Percentiles rank a stretch among this genome's conserved stretches.
Conservation (phyloP, 2,329 filamentous ascomycete species). For the Hymenoscyphus linearis region DNA sequence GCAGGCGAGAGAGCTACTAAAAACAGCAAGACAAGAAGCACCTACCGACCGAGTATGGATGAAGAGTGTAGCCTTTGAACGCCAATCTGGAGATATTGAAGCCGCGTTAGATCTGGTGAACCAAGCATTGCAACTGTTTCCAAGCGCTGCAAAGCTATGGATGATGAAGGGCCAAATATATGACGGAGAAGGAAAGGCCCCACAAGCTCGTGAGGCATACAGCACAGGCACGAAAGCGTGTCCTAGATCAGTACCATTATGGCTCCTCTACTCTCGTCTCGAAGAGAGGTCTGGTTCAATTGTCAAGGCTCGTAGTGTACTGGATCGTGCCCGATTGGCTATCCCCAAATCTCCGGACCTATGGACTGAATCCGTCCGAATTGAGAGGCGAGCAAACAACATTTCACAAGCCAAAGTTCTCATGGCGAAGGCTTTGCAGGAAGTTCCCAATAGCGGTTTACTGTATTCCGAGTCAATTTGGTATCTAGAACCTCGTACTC, state of each 20-base stretch:
- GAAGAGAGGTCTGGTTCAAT: slow-evolving; percentile 80
- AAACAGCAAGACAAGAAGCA: slow-evolving; percentile 78
- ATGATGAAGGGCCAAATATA: slow-evolving; percentile 99
- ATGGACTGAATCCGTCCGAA: slow-evolving; percentile 89
- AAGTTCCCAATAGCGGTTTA: slow-evolving; percentile 80
- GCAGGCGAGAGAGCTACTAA: slow-evolving; percentile 75
- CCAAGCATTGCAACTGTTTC: slow-evolving; percentile 81
- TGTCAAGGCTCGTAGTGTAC: slow-evolving; percentile 88
- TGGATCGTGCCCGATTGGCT: slow-evolving; percentile 84
- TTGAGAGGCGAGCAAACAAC: slow-evolving; percentile 86
- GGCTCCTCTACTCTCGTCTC: slow-evolving; percentile 81
- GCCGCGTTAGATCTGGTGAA: slow-evolving; percentile 82
- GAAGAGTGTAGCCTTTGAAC: slow-evolving; percentile 90
- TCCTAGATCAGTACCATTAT: slow-evolving; percentile 76
- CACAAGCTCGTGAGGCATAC: slow-evolving; percentile 86
- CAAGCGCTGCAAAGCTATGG: slow-evolving; percentile 82
- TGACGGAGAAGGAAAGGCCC: slow-evolving; percentile 70
- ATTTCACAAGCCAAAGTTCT: slow-evolving; percentile 77
- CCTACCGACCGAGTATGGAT: slow-evolving; percentile 97
- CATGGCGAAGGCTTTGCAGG: slow-evolving; percentile 90
- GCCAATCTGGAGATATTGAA: slow-evolving; percentile 73
- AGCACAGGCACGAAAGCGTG: slow-evolving; percentile 82
- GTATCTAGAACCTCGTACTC: slow-evolving; percentile 85
- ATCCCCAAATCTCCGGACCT: slow-evolving; percentile 79
- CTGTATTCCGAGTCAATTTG: slow-evolving; percentile 95